These are phyloP conservation scores for Colletotrichum chlorophyti DNA, from an alignment of 2,329 filamentous ascomycete genomes.

Conservation along the genomic window DNA sequence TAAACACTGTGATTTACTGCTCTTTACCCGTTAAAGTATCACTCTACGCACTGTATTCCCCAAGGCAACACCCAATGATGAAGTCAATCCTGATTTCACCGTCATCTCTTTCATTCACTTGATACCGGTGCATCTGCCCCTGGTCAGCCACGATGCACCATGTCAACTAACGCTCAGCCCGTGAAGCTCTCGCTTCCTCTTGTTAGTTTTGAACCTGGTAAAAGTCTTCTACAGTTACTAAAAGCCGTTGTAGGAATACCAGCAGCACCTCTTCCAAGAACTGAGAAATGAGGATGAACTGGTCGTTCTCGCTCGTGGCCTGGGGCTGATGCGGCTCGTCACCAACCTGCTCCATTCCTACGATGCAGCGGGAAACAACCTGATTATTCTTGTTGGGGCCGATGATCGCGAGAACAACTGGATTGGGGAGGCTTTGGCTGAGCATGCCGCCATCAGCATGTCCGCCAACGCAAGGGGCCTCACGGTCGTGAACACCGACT, in stretches of 20 bases:
- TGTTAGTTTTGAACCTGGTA: slow-evolving; percentile 46
- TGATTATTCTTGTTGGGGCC: slow-evolving; percentile 87
- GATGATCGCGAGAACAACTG: slow-evolving; percentile 94
- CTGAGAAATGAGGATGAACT: slow-evolving; percentile 91
- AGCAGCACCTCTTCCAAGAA: slow-evolving; percentile 93
- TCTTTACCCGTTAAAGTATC: no score
- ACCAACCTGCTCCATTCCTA: slow-evolving; percentile 98
- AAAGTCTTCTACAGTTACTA: not conserved
- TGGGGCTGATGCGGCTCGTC: slow-evolving; percentile 89
- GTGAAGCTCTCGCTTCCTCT: slow-evolving; percentile 84
- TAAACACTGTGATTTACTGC: no score
- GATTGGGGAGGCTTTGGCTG: slow-evolving; percentile 94
- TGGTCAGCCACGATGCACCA: slow-evolving; percentile 18
- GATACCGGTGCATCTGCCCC: not conserved
- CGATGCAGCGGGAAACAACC: slow-evolving; percentile 92
- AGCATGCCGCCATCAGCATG: slow-evolving; percentile 91
- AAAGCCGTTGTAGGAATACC: slow-evolving; percentile 70
- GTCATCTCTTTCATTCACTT: not conserved
- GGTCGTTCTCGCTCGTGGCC: slow-evolving; percentile 87
- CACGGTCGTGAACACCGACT: slow-evolving; percentile 92
- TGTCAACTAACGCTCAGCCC: slow-evolving; percentile 62
- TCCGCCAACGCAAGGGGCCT: slow-evolving; percentile 83
- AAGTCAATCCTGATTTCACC: not conserved
- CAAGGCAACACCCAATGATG: not conserved
- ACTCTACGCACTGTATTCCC: not conserved